phyloP scores from a whole-genome alignment of 1,284 basidiomycete genomes.

The Anthracocystis walkeri region DNA sequence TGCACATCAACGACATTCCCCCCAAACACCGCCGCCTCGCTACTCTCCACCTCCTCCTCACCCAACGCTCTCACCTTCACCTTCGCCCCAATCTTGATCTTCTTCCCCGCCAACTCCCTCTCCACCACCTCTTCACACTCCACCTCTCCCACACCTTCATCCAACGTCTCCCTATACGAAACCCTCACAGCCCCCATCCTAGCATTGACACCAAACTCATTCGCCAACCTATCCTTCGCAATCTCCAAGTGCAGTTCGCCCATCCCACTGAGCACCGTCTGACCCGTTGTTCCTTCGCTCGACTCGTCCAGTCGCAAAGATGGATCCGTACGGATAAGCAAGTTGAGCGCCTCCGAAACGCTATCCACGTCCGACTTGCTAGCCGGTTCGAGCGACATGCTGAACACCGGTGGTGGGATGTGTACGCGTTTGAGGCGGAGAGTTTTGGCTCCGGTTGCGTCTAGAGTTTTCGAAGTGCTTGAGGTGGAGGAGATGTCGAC shows the following conservation, averaged over 20 bases:
- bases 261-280: constrained; percentile 84
- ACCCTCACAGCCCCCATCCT: constrained; percentile 82
- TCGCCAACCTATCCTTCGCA: constrained; percentile 79
- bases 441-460: constrained; percentile 17
- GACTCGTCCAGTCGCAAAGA: constrained; percentile 76
- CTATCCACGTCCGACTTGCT: constrained; percentile 76
- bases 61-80: constrained; percentile 41
- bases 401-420: constrained; percentile 81
- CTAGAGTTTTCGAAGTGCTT: neutral
- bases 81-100: constrained; percentile 48
- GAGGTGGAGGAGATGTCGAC: constrained; percentile 48
- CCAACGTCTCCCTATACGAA: constrained; percentile 81
- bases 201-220: constrained; percentile 84
- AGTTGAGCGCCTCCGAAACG: constrained; percentile 79
- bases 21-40: constrained; percentile 33
- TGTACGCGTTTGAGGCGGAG: constrained; percentile 78
- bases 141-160: constrained; percentile 60
- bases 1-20: constrained; percentile 57
- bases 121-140: constrained; percentile 51
- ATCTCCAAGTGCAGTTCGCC: constrained; percentile 89
- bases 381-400: constrained; percentile 65
- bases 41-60: constrained; percentile 35
- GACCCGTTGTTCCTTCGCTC: constrained; percentile 74
- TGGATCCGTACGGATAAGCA: constrained; percentile 85
- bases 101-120: constrained; percentile 60